Evolutionary conservation across 495 filamentous ascomycete genomes (phyloP).

Genomic region (Penicillium longicatenatum): DNA sequence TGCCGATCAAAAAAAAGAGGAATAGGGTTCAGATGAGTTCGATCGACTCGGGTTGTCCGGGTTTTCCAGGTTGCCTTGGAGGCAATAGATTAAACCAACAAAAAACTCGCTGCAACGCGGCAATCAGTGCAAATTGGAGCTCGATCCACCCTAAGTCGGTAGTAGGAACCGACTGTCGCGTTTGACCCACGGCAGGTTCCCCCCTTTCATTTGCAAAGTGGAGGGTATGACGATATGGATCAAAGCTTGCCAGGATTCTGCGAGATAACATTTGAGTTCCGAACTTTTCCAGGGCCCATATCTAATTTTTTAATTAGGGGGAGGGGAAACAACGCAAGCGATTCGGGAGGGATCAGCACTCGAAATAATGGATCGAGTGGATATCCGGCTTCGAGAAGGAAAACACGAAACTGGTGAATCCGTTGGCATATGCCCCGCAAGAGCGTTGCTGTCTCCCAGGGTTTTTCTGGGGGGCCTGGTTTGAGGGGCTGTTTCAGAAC

Average conservation of each 20-base stretch:
- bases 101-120: neutral
- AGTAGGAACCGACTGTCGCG: constrained; percentile 17
- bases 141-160: constrained; percentile 11
- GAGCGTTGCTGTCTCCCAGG: neutral
- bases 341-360: neutral
- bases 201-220: constrained; percentile 20
- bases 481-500: constrained; percentile 14
- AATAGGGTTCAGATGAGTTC: neutral
- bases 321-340: neutral
- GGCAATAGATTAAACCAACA: too few relatives aligned
- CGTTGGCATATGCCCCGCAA: neutral
- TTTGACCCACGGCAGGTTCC: constrained; percentile 19
- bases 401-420: neutral
- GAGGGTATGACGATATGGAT: constrained; percentile 22
- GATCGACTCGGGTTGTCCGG: neutral
- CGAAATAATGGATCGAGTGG: constrained; percentile 21
- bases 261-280: constrained; percentile 2
- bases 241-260: constrained; percentile 11
- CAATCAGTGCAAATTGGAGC: neutral
- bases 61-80: too few relatives aligned
- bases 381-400: constrained; percentile 21
- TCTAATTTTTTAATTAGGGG: neutral
- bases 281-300: neutral
- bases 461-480: neutral
- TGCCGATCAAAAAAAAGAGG: neutral